These are phyloP conservation scores for Aristolochia californica DNA, from an alignment of 164 flowering plant species.

Conservation along the genomic window DNA sequence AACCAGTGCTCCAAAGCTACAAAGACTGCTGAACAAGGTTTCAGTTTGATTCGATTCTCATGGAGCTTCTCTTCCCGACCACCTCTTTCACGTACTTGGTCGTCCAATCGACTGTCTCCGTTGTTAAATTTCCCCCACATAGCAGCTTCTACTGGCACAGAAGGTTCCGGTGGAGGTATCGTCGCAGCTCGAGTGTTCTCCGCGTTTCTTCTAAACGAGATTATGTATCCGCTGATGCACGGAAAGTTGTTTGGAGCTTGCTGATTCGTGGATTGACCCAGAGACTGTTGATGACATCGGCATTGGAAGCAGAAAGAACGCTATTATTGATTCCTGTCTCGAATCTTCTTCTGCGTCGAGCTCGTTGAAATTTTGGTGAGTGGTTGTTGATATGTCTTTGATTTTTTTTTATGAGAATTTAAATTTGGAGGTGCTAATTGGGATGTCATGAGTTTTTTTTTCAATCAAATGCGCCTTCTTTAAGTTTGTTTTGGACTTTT, in stretches of 20 bases:
- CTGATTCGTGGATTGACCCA: conserved; percentile 13
- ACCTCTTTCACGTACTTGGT: not conserved
- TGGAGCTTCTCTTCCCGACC: conserved; percentile 2
- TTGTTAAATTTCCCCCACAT: conserved; percentile 4
- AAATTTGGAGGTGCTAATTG: too few relatives aligned
- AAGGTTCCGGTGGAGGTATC: conserved; percentile 3
- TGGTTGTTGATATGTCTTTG: not conserved
- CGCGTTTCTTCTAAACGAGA: conserved; percentile 5
- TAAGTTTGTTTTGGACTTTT: not conserved
- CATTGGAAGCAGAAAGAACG: too few relatives aligned
- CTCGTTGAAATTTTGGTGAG: conserved; percentile 62
- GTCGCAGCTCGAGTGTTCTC: conserved; percentile 4
- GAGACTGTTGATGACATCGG: conserved; percentile 35
- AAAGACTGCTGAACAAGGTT: not conserved
- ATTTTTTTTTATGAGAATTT: too few relatives aligned
- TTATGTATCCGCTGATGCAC: not conserved
- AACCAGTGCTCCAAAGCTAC: not conserved
- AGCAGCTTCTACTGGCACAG: conserved; percentile 3
- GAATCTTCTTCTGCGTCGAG: conserved; percentile 39
- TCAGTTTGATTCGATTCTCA: not conserved
- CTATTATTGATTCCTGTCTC: conserved; percentile 55
- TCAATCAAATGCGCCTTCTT: not conserved
- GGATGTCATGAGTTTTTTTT: too few relatives aligned
- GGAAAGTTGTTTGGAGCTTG: not conserved
- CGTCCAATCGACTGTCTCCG: too few relatives aligned